A percentile compares a stretch with the other conserved stretches of the same genome.
Evolutionary conservation across 73 alveolate species (phyloP).

Genomic region (Paramecium primaurelia): DNA sequence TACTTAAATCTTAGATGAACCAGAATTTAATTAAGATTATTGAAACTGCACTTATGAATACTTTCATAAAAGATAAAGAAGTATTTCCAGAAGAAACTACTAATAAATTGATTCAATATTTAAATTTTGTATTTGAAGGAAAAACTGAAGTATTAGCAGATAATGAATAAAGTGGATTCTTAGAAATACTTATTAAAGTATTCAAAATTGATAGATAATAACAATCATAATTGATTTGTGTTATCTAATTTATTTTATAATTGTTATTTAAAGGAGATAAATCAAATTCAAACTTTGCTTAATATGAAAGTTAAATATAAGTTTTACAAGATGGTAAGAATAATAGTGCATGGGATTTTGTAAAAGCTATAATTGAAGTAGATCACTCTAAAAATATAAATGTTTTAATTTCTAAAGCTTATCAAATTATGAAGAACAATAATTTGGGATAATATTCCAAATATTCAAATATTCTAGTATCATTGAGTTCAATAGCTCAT

Average conservation of each 20-base stretch:
- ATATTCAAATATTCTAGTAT: background rate
- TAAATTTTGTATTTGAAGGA: constrained; percentile 13
- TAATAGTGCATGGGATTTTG: background rate
- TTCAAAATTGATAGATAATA: background rate
- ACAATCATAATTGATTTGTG: background rate
- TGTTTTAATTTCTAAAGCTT: background rate
- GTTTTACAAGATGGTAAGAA: background rate
- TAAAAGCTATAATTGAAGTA: background rate
- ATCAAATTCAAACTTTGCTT: background rate
- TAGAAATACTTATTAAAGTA: background rate
- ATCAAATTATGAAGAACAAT: background rate
- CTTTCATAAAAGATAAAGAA: constrained; percentile 9
- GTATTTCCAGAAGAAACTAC: background rate
- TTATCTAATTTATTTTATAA: background rate
- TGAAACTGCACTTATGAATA: background rate
- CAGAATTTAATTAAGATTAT: background rate
- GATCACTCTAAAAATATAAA: background rate
- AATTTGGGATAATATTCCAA: background rate
- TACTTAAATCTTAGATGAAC: background rate
- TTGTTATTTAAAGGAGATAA: background rate
- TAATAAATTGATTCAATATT: background rate
- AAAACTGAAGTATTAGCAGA: background rate
- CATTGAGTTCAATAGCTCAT: background rate
- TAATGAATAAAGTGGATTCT: background rate
- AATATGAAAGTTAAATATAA: background rate